A percentile compares a stretch with the other conserved stretches of the same genome.
These are phyloP conservation scores for Saccharomycopsis crataegensis DNA, from an alignment of 1,139 yeast genomes.

Conservation along the genomic window DNA sequence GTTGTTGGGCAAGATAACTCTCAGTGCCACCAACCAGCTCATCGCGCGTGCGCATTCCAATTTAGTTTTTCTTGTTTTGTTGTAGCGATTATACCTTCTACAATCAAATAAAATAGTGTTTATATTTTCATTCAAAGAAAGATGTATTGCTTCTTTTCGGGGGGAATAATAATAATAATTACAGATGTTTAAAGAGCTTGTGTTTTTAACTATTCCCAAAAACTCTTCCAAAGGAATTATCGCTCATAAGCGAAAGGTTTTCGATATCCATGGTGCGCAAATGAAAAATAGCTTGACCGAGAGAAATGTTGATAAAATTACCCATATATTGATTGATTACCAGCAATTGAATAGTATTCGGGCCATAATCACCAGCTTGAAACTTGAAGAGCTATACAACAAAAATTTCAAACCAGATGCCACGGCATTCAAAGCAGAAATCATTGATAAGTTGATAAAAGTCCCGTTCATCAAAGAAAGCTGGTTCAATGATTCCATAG, in stretches of 20 bases:
- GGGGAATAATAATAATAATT: too few relatives aligned
- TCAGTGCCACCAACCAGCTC: too few relatives aligned
- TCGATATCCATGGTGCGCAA: slow-evolving; percentile 5
- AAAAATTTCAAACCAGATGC: neutral
- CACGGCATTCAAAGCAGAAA: neutral
- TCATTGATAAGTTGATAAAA: slow-evolving; percentile 1
- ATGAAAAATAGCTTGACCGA: neutral
- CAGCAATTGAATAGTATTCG: neutral
- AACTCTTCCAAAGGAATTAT: neutral
- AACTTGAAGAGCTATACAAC: neutral
- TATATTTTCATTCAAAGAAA: too few relatives aligned
- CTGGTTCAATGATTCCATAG: slow-evolving; percentile 36
- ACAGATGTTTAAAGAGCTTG: too few relatives aligned
- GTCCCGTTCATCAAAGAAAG: slow-evolving; percentile 25
- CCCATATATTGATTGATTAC: slow-evolving; percentile 13
- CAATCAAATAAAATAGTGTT: too few relatives aligned
- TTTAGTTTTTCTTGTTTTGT: too few relatives aligned
- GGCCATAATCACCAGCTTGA: neutral
- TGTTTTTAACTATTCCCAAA: neutral
- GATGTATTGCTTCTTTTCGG: too few relatives aligned
- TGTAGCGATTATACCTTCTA: too few relatives aligned
- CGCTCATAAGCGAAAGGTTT: slow-evolving; percentile 1
- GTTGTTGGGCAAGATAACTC: too few relatives aligned
- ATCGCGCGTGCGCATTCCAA: too few relatives aligned
- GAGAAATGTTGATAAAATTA: neutral